phyloP scores from a whole-genome alignment of 2,329 filamentous ascomycete genomes.

The Hypoxylon sp. region DNA sequence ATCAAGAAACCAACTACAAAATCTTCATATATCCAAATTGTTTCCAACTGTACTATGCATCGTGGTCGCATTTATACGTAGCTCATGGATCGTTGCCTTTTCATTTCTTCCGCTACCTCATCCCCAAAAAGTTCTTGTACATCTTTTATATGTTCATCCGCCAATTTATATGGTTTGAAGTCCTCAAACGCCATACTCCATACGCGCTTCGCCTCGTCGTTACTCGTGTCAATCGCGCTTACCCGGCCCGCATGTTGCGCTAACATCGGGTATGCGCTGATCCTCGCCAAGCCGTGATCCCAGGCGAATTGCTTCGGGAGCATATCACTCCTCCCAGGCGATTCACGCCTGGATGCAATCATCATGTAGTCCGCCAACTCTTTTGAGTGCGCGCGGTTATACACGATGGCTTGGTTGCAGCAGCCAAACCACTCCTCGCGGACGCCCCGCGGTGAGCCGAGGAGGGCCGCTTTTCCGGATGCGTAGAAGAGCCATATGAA shows the following conservation, averaged over 20 bases:
- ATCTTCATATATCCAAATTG: neutral
- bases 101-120: slow-evolving; percentile 36
- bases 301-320: slow-evolving; percentile 53
- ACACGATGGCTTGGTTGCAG: slow-evolving; percentile 55
- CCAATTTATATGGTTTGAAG: slow-evolving; percentile 45
- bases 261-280: slow-evolving; percentile 55
- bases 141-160: slow-evolving; percentile 45
- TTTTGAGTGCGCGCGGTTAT: slow-evolving; percentile 50
- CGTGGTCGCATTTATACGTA: neutral
- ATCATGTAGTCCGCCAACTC: slow-evolving; percentile 48
- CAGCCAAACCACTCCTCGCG: slow-evolving; percentile 54
- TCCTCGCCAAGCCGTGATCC: slow-evolving; percentile 51
- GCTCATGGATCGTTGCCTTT: slow-evolving; percentile 5
- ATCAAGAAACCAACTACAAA: neutral
- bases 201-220: slow-evolving; percentile 51
- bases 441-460: slow-evolving; percentile 49
- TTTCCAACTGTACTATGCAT: neutral
- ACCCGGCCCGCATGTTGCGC: slow-evolving; percentile 53
- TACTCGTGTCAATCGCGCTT: slow-evolving; percentile 53
- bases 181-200: slow-evolving; percentile 56
- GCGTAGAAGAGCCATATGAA: slow-evolving; percentile 54
- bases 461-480: slow-evolving; percentile 53
- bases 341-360: slow-evolving; percentile 37
- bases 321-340: slow-evolving; percentile 52
- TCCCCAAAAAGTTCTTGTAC: slow-evolving; percentile 50